Percentiles rank a stretch among this genome's conserved stretches.
Evolutionary conservation across 225 moss, liverwort and hornwort genomes (phyloP).

Genomic region (Lunularia cruciata): DNA sequence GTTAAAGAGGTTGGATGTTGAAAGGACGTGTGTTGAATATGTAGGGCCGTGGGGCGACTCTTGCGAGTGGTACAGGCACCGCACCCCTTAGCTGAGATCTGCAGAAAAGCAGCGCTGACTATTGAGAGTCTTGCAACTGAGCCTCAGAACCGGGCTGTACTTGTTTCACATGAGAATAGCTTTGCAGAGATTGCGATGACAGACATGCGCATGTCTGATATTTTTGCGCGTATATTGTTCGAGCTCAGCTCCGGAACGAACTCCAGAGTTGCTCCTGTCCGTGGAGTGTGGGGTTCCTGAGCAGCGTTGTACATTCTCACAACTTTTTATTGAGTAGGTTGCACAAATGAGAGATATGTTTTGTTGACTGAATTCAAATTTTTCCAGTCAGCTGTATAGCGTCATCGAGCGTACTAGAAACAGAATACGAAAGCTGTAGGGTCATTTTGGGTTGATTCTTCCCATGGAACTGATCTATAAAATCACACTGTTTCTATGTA

Average conservation of each 20-base stretch:
- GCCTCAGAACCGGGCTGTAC: constrained; percentile 80
- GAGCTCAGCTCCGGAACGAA: constrained; percentile 92
- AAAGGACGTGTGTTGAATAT: too few species aligned
- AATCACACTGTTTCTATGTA: too few species aligned
- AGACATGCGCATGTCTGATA: constrained; percentile 79
- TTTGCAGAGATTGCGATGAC: constrained; percentile 81
- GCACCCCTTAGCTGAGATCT: constrained; percentile 68
- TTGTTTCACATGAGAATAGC: constrained; percentile 69
- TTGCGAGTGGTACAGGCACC: constrained; percentile 66
- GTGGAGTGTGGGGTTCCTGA: constrained; percentile 95
- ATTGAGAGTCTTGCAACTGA: constrained; percentile 89
- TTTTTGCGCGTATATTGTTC: constrained; percentile 89
- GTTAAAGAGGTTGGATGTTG: too few species aligned
- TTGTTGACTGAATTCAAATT: too few species aligned
- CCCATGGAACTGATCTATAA: too few species aligned
- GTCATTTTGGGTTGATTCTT: too few species aligned
- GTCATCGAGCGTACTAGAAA: too few species aligned
- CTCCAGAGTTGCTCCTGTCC: constrained; percentile 70
- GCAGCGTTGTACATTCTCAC: not conserved
- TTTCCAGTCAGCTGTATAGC: too few species aligned
- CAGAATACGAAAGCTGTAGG: too few species aligned
- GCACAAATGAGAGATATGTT: too few species aligned
- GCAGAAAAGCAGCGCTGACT: constrained; percentile 82
- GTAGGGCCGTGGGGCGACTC: constrained; percentile 71
- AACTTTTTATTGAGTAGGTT: not conserved